Evolutionary conservation across 192 early-diverging fungal species (phyloP).

Genomic region (Pilaira anomala): DNA sequence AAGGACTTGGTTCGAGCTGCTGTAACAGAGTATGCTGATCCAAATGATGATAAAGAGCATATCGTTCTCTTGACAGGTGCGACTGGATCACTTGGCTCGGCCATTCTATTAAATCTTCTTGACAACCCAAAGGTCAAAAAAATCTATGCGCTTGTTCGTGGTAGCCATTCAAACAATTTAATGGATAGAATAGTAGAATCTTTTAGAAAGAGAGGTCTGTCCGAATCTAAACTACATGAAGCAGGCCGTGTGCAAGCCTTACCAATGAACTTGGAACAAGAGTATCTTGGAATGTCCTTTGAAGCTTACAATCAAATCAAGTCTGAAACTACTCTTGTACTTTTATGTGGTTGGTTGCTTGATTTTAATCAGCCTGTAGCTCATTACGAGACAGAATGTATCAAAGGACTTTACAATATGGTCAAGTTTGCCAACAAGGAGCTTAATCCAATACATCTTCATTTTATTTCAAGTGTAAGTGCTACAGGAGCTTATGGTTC

Average conservation of each 20-base stretch:
- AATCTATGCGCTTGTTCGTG: conserved; percentile 33
- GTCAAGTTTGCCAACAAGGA: conserved; percentile 23
- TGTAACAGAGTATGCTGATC: background rate
- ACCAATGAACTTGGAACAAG: conserved; percentile 24
- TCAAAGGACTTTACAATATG: conserved; percentile 27
- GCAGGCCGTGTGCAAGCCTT: conserved; percentile 13
- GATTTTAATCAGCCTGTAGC: conserved; percentile 35
- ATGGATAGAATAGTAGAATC: conserved; percentile 15
- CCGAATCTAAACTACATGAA: conserved; percentile 9
- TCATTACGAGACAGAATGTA: conserved; percentile 30
- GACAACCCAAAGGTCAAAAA: conserved; percentile 17
- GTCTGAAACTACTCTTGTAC: conserved; percentile 28
- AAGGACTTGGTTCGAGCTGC: background rate
- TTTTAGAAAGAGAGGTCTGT: conserved; percentile 20
- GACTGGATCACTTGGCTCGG: conserved; percentile 34
- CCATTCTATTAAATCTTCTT: conserved; percentile 26
- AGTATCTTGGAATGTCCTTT: conserved; percentile 20
- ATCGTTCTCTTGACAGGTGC: conserved; percentile 36
- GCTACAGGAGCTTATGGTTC: conserved; percentile 15
- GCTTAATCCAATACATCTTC: conserved; percentile 22
- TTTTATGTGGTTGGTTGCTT: conserved; percentile 34
- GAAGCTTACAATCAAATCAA: conserved; percentile 22
- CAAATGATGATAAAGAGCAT: background rate
- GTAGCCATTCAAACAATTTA: conserved; percentile 4
- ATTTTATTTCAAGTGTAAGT: conserved; percentile 33